phyloP scores from a whole-genome alignment of 345 rosid genomes.

The Eucalyptus polyanthemos region DNA sequence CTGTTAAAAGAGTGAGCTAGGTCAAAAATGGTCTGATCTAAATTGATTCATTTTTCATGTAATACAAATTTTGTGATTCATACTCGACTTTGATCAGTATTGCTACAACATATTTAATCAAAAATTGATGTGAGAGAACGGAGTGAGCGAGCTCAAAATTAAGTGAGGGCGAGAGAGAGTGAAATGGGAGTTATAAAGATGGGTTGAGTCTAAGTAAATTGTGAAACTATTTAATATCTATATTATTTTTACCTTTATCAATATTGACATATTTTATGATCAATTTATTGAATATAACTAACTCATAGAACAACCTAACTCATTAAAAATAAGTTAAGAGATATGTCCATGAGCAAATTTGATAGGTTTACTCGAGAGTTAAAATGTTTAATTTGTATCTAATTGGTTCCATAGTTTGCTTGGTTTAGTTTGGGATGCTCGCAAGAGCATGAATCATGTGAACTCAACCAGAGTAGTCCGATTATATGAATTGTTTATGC shows the following conservation, averaged over 20 bases:
- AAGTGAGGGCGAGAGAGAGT: neutral
- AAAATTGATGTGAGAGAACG: rapidly evolving
- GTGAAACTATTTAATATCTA: rapidly evolving
- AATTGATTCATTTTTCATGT: neutral
- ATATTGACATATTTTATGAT: too few relatives aligned
- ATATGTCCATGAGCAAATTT: neutral
- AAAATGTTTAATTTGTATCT: rapidly evolving
- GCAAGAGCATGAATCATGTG: neutral
- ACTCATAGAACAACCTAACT: too few relatives aligned
- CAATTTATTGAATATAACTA: too few relatives aligned
- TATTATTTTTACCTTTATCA: too few relatives aligned
- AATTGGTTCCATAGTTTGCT: neutral
- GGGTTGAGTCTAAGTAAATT: too few relatives aligned
- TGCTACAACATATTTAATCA: too few relatives aligned
- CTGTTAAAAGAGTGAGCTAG: rapidly evolving
- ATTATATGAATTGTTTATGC: neutral
- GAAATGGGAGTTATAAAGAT: rapidly evolving
- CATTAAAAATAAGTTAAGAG: too few relatives aligned
- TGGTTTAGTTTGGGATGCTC: rapidly evolving
- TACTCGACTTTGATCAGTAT: rapidly evolving
- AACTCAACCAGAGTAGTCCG: neutral
- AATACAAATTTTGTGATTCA: rapidly evolving
- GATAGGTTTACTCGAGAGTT: rapidly evolving
- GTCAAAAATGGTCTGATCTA: rapidly evolving
- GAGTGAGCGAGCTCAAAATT: rapidly evolving